These are phyloP conservation scores for Neoascochyta sp. DNA, from an alignment of 2,329 filamentous ascomycete genomes.

Conservation along the genomic window DNA sequence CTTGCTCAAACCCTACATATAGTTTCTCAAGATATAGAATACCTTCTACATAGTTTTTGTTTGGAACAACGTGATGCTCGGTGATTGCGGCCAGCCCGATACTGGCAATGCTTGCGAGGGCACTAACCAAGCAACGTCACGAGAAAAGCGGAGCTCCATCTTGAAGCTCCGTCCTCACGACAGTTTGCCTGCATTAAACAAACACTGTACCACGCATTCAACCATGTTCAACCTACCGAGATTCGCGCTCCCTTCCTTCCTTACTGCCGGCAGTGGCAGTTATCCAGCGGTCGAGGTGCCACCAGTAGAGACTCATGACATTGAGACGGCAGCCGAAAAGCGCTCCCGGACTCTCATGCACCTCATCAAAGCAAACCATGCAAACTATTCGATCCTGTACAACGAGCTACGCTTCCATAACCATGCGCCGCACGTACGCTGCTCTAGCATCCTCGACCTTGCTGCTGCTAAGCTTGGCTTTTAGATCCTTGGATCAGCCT, in stretches of 20 bases:
- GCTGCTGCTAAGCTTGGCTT: conserved; percentile 27
- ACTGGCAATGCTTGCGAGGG: conserved; percentile 13
- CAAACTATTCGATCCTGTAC: conserved; percentile 80
- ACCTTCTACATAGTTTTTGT: no score
- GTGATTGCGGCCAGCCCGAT: no score
- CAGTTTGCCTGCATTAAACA: no score
- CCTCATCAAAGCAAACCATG: conserved; percentile 85
- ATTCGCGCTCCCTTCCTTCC: conserved; percentile 19
- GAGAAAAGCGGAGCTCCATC: conserved; percentile 5
- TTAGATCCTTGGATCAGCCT: conserved; percentile 75
- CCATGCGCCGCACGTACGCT: conserved; percentile 67
- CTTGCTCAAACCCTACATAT: no score
- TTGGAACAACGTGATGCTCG: no score
- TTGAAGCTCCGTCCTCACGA: conserved; percentile 15
- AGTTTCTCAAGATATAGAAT: no score
- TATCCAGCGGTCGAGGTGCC: conserved; percentile 51
- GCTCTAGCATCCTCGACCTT: conserved; percentile 11
- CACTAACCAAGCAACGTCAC: no score
- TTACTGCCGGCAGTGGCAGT: conserved; percentile 13
- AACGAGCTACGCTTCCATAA: conserved; percentile 74
- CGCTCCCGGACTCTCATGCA: conserved; percentile 82
- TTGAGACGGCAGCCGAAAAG: conserved; percentile 78
- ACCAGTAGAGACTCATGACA: conserved; percentile 68
- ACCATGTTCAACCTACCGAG: conserved; percentile 24
- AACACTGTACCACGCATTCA: conserved; percentile 1